A percentile compares a stretch with the other conserved stretches of the same genome.
These are phyloP conservation scores for Boletus bicolor DNA, from an alignment of 768 basidiomycete genomes.

Conservation along the genomic window DNA sequence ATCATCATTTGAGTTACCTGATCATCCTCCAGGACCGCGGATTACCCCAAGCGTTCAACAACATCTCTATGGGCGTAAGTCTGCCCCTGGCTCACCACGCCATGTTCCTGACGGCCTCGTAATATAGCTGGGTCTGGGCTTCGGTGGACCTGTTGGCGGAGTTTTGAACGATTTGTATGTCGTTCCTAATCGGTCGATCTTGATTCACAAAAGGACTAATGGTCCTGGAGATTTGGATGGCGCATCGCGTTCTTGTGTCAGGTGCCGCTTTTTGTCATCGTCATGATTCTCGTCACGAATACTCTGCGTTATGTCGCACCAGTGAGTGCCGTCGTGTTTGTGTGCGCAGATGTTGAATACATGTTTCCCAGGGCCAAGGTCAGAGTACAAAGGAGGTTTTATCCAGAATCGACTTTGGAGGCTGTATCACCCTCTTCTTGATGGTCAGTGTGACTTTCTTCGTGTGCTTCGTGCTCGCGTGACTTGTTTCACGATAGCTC, in stretches of 20 bases:
- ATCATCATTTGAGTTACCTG: neutral
- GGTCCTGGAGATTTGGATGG: conserved; percentile 39
- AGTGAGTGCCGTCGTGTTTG: conserved; percentile 30
- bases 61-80: conserved; percentile 16
- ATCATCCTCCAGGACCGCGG: conserved; percentile 2
- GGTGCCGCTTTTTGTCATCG: conserved; percentile 56
- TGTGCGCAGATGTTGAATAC: neutral
- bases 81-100: neutral
- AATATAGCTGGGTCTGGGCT: conserved; percentile 22
- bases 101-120: neutral
- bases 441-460: conserved; percentile 39
- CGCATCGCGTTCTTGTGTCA: conserved; percentile 74
- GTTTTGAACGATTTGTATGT: conserved; percentile 21
- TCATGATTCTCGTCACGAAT: conserved; percentile 48
- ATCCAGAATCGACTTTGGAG: conserved; percentile 78
- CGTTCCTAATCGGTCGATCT: neutral
- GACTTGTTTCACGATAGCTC: conserved; percentile 33
- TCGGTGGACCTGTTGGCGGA: conserved; percentile 24
- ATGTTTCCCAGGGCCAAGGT: conserved; percentile 52
- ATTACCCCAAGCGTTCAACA: conserved; percentile 46
- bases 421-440: conserved; percentile 56
- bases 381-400: conserved; percentile 62
- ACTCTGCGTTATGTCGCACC: conserved; percentile 63
- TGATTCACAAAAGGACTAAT: neutral
- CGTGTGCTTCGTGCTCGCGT: neutral